Base-by-base conservation (phyloP, 2,329 filamentous ascomycete species). In the Fusarium dlaminii region DNA sequence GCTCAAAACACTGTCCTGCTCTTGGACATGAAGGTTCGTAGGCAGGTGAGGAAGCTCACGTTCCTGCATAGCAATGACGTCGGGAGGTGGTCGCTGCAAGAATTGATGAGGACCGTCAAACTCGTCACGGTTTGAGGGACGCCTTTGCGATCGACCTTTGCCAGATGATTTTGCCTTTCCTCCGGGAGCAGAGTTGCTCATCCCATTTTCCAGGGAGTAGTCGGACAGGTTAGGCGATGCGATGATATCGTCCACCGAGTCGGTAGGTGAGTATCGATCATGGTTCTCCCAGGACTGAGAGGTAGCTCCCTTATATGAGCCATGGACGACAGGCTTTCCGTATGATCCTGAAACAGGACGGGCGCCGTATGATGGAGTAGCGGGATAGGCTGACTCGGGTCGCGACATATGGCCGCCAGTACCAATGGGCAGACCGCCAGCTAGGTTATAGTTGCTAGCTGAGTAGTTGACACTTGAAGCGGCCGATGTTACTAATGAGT, bases 21-120 rank as follows among this genome's bases (percentile, higher is more conserved):
- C 94, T 83, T 94, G 91, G 61, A 94, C 91, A 78, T 93, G 89
- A 56, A 97, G 88, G 81, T 95, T 94, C 78, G 93, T 95, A 52
- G 94, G 94, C 37, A 96, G 90, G 81, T 93, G 91, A 27, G 94
- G 94, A 57, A 97, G 87, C 79, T 96, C 93, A 75, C 92, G 90
- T 81, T 95, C 93, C 83, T 94, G 92, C 82, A 91, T 88, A 71
- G 93, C 92, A 75, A 94, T 88, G 77, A 92, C 91, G 73, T 92
- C 90, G 63, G 91, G 87, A 29, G 91, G 87, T 43, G 93, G 94
- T 51, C 91, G 89, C 73, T 93, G 91, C 74, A 97, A 86, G 75
- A 95, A 92, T 81, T 97, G 94, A 77, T 95, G 93, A 14, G 94
- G 94, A 6, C 94, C 94, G 83, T 96, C 94, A 83, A 97, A 97